These are phyloP conservation scores for Colletotrichum scovillei DNA, from an alignment of 2,329 filamentous ascomycete genomes.

Conservation along the genomic window DNA sequence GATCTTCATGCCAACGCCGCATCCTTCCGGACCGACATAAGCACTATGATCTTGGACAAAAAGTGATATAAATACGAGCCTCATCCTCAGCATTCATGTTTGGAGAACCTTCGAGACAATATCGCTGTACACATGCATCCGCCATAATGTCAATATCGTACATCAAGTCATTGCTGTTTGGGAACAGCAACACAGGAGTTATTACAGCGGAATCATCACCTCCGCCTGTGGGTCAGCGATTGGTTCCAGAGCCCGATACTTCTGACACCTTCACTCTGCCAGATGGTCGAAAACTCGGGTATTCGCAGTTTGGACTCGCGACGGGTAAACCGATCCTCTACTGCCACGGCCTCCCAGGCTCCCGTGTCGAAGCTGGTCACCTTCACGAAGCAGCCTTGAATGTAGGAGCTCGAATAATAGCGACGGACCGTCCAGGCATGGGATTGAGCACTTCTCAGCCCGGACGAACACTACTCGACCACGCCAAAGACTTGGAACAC, in stretches of 20 bases:
- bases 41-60: background rate
- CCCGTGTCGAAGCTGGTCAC: constrained; percentile 49
- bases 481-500: constrained; percentile 27
- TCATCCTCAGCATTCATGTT: background rate
- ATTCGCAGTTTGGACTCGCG: constrained; percentile 50
- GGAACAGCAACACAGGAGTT: background rate
- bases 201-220: background rate
- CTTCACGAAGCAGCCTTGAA: constrained; percentile 41
- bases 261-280: constrained; percentile 47
- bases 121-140: no score
- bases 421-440: constrained; percentile 55
- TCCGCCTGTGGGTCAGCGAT: background rate
- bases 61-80: background rate
- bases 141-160: constrained; percentile 14
- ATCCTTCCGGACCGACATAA: background rate
- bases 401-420: constrained; percentile 47
- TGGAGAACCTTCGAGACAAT: no score
- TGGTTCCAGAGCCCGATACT: constrained; percentile 24
- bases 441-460: constrained; percentile 52
- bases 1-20: background rate
- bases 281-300: constrained; percentile 54
- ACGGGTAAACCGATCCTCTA: constrained; percentile 48
- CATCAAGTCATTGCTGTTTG: constrained; percentile 11
- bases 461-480: constrained; percentile 44
- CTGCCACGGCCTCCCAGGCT: constrained; percentile 56